Percentiles rank a stretch among this genome's conserved stretches.
Evolutionary conservation across 305 asterid species (phyloP).

Genomic region (Solanum aculeatissimum): DNA sequence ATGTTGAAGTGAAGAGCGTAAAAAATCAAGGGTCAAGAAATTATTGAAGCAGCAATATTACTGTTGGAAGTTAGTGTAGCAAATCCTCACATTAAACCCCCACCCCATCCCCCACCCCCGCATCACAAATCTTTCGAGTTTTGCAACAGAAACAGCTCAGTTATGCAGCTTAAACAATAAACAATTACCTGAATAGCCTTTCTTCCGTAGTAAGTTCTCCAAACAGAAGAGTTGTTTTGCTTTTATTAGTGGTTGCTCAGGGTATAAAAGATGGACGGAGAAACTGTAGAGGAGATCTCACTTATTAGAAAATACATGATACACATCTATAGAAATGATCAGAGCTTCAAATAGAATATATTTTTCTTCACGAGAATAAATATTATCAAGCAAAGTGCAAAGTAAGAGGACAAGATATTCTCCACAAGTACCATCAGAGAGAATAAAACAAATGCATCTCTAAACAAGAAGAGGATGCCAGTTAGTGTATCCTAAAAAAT

Average conservation of each 20-base stretch:
- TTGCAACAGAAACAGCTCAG: background rate
- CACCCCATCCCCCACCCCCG: background rate
- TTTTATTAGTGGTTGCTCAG: conserved; percentile 77
- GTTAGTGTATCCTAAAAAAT: background rate
- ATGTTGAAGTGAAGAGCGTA: background rate
- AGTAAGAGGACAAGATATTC: background rate
- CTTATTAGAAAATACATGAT: background rate
- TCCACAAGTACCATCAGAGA: background rate
- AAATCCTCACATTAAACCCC: background rate
- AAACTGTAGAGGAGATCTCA: conserved; percentile 29
- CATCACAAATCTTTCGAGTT: background rate
- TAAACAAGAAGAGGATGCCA: background rate
- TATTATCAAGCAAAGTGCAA: background rate
- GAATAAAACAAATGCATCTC: background rate
- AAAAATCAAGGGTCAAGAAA: background rate
- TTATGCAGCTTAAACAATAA: conserved; percentile 2
- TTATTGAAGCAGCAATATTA: background rate
- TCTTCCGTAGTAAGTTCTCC: conserved; percentile 87
- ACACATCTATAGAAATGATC: conserved; percentile 2
- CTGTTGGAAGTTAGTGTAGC: background rate
- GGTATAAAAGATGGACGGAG: conserved; percentile 43
- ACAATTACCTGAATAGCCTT: conserved; percentile 57
- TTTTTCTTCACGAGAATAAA: background rate
- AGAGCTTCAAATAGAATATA: background rate
- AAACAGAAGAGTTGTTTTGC: conserved; percentile 84